Percentiles rank a stretch among this genome's conserved stretches.
Evolutionary conservation across 78 protist species (phyloP).

Genomic region (Dictyostelium brefeldianum): DNA sequence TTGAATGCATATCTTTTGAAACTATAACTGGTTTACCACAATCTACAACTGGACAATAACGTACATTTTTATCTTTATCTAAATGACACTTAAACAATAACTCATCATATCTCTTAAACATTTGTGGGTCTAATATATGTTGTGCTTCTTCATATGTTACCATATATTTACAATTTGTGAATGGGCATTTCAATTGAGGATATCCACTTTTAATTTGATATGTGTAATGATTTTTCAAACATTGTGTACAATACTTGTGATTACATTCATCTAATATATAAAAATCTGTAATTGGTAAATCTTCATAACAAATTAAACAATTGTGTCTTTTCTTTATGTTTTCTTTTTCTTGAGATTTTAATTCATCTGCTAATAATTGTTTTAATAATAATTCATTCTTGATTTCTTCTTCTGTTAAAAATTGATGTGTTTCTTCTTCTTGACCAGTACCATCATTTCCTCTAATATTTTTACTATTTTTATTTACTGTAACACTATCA

Average conservation of each 20-base stretch:
- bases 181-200: constrained; percentile 48
- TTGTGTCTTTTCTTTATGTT: neutral
- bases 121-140: constrained; percentile 11
- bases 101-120: constrained; percentile 30
- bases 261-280: constrained; percentile 74
- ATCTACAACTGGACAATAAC: constrained; percentile 28
- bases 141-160: constrained; percentile 37
- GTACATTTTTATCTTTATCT: neutral
- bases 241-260: constrained; percentile 47
- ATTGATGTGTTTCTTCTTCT: neutral
- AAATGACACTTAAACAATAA: neutral
- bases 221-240: constrained; percentile 8
- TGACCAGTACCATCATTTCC: neutral
- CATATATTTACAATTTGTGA: neutral
- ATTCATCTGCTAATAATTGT: constrained; percentile 31
- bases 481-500: neutral
- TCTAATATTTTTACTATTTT: too few species aligned
- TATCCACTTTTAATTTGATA: constrained; percentile 26
- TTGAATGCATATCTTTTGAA: too few species aligned
- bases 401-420: constrained; percentile 6
- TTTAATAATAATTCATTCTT: constrained; percentile 50
- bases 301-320: constrained; percentile 53
- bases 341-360: neutral
- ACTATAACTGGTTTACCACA: constrained; percentile 1
- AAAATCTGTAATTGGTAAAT: constrained; percentile 32